phyloP scores from a whole-genome alignment of 495 filamentous ascomycete genomes.

The Penicillium tannophilum region DNA sequence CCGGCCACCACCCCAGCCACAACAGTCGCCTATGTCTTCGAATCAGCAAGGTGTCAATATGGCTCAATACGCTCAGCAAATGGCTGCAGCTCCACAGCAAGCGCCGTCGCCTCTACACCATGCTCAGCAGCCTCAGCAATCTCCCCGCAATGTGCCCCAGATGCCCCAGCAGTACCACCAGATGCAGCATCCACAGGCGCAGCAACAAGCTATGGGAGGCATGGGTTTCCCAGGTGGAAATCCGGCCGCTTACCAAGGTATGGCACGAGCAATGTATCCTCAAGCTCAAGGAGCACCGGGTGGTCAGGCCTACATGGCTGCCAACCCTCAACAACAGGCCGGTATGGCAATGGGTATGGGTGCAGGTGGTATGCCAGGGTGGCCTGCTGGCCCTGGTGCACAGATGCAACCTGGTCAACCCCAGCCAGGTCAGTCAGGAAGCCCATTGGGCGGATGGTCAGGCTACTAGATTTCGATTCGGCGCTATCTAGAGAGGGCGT shows the following conservation, averaged over 20 bases:
- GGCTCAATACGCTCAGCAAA: slow-evolving; percentile 47
- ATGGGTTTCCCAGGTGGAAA: slow-evolving; percentile 43
- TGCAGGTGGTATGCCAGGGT: slow-evolving; percentile 43
- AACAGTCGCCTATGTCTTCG: slow-evolving; percentile 48
- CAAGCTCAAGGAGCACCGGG: slow-evolving; percentile 39
- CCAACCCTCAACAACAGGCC: slow-evolving; percentile 42
- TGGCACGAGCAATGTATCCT: slow-evolving; percentile 47
- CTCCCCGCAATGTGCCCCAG: slow-evolving; percentile 49
- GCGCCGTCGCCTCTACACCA: slow-evolving; percentile 48
- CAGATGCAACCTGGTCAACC: slow-evolving; percentile 49
- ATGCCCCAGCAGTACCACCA: slow-evolving; percentile 47
- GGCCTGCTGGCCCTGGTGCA: slow-evolving; percentile 37
- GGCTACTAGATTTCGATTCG: slow-evolving; percentile 37
- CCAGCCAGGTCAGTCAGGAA: slow-evolving; percentile 46
- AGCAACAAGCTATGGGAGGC: slow-evolving; percentile 58
- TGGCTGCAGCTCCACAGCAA: slow-evolving; percentile 42
- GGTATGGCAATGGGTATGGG: slow-evolving; percentile 46
- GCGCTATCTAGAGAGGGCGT: slow-evolving; percentile 38
- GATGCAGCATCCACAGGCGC: slow-evolving; percentile 57
- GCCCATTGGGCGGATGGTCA: slow-evolving; percentile 48
- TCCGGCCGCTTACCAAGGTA: slow-evolving; percentile 39
- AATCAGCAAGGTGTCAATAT: slow-evolving; percentile 45
- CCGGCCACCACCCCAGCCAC: slow-evolving; percentile 56
- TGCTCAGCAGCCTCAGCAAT: slow-evolving; percentile 48
- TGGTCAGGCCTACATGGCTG: slow-evolving; percentile 45